Base-by-base conservation (phyloP, 805 yeast species). In the Zygosaccharomyces bisporus region DNA sequence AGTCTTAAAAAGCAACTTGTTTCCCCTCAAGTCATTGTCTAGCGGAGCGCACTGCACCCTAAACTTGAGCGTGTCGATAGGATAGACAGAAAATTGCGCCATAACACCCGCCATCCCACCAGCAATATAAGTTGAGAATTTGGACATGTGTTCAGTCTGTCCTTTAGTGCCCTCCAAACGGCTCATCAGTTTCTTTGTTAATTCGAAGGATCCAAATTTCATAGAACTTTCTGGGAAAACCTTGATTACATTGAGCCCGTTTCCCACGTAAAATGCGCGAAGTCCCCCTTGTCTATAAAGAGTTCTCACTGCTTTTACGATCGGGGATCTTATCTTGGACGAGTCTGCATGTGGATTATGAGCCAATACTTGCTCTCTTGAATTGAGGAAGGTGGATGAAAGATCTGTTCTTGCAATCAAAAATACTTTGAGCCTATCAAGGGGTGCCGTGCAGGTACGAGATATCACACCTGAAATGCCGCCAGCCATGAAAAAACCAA, bases 201-300 rank as follows among this genome's bases (percentile, higher is more conserved):
- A 76, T 63, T 91, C 99, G 63, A 93, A 91, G 3, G 95, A 81
- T 3, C 99, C 98, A 66, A 93, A 91, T 61, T 93, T 93, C 79
- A 91, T 91, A 1, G 98, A 97, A 29, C 95, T 84, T 63, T 91
- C 99, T 0, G 99, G 99, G 60, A 93, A 87, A 16, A 91, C 96
- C 62, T 91, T 91, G 44, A 90, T 57, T n/a, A 86, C 87, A 62
- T 93, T 93, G 37, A 91, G 71, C 1, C 97, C 98, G 67, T 91
- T 91, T 4, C 97, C 99, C 12, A 90, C 95, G 63, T 93, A 93
- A 60, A 93, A 93, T 0, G 93, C 83, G 44, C 76, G 75, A 3
- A 89, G 44, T 0, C 99, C 99, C 20, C 96, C 97, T 65, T 86
- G 93, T 55, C 77, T 78, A 75, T 90, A 93, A 27, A 93, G 66